Evolutionary conservation across 345 rosid genomes (phyloP).

Genomic region (Dovyalis caffra): DNA sequence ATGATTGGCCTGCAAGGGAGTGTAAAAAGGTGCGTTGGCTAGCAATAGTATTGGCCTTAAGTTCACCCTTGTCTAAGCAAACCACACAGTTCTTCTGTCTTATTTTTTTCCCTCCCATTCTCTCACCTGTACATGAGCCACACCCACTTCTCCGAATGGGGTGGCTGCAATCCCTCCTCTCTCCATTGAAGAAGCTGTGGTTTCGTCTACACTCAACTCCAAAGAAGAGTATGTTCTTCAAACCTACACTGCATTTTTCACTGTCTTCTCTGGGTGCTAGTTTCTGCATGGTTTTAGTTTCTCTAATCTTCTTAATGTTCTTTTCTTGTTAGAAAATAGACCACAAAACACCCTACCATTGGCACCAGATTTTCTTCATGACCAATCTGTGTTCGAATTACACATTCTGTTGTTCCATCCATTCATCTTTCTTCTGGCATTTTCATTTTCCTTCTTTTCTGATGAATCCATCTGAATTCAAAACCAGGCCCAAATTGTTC

Average conservation of each 20-base stretch:
- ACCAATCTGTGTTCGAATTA: background rate
- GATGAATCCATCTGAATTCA: background rate
- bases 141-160: conserved; percentile 57
- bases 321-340: background rate
- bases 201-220: conserved; percentile 65
- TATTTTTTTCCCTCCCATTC: background rate
- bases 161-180: conserved; percentile 86
- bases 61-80: conserved; percentile 47
- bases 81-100: conserved; percentile 18
- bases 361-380: background rate
- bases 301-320: background rate
- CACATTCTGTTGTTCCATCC: too few relatives aligned
- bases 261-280: background rate
- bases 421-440: background rate
- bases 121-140: conserved; percentile 37
- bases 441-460: background rate
- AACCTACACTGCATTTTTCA: background rate
- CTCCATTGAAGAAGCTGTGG: conserved; percentile 95
- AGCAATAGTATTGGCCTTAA: conserved; percentile 14
- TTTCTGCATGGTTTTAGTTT: background rate
- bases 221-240: conserved; percentile 55
- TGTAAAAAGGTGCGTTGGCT: conserved; percentile 4
- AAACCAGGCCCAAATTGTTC: background rate
- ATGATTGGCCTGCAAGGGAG: conserved; percentile 47
- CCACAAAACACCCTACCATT: background rate